Percentiles rank a stretch among this genome's conserved stretches.
phyloP scores from a whole-genome alignment of 768 basidiomycete genomes.

The Cubamyces lactineus region DNA sequence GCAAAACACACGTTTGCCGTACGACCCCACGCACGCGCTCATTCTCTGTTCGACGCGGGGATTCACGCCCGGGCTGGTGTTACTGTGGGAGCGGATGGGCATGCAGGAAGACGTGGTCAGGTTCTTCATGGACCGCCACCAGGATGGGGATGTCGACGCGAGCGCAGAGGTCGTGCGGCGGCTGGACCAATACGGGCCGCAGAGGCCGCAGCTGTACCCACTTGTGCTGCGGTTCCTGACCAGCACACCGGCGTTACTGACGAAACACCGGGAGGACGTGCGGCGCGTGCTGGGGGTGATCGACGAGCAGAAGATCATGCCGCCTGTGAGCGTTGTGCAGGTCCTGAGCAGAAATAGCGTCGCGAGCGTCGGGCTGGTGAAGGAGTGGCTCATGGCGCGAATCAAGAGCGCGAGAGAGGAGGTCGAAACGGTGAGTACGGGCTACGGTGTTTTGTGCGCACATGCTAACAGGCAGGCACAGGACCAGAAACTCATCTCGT shows the following conservation, averaged over 20 bases:
- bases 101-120: slow-evolving; percentile 96
- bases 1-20: slow-evolving; percentile 61
- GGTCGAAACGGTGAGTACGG: slow-evolving; percentile 67
- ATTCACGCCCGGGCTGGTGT: slow-evolving; percentile 84
- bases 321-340: slow-evolving; percentile 88
- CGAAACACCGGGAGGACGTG: slow-evolving; percentile 72
- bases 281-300: slow-evolving; percentile 73
- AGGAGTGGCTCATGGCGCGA: slow-evolving; percentile 84
- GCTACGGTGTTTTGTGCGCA: background rate
- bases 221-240: slow-evolving; percentile 91
- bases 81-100: slow-evolving; percentile 90
- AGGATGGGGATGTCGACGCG: slow-evolving; percentile 38
- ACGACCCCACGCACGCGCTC: slow-evolving; percentile 91
- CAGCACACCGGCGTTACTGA: slow-evolving; percentile 72
- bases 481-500: slow-evolving; percentile 87
- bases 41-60: slow-evolving; percentile 86
- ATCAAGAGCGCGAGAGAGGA: slow-evolving; percentile 75
- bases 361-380: slow-evolving; percentile 89
- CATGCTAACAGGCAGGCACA: slow-evolving; percentile 35
- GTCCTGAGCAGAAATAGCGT: slow-evolving; percentile 87
- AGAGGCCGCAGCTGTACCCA: slow-evolving; percentile 77
- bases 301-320: slow-evolving; percentile 80
- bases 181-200: slow-evolving; percentile 72
- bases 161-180: slow-evolving; percentile 68
- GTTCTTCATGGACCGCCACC: slow-evolving; percentile 85